Conservation (phyloP, 2,329 filamentous ascomycete species). For the Aureobasidium sp. region DNA sequence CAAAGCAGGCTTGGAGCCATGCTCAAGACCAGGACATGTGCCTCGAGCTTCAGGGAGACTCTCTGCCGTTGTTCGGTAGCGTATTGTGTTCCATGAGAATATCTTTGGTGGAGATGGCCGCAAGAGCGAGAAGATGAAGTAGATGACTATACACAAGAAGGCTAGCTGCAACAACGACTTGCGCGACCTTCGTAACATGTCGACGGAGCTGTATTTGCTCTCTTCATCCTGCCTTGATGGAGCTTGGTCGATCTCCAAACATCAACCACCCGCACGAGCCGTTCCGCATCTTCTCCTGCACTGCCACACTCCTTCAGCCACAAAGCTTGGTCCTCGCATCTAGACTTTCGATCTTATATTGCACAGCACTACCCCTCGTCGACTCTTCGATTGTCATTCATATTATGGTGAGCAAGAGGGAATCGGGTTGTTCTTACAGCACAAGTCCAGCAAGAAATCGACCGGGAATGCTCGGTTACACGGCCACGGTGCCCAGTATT, state of each 20-base stretch:
- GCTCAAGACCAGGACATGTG: slow-evolving; percentile 36
- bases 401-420: background rate
- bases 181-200: slow-evolving; percentile 34
- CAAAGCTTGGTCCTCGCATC: slow-evolving; percentile 1
- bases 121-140: slow-evolving; percentile 34
- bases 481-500: background rate
- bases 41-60: slow-evolving; percentile 32
- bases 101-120: slow-evolving; percentile 28
- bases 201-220: slow-evolving; percentile 18
- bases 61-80: slow-evolving; percentile 35
- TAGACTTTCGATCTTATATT: background rate
- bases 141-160: slow-evolving; percentile 30
- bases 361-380: background rate
- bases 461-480: background rate
- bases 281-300: background rate
- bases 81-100: slow-evolving; percentile 40
- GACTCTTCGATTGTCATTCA: too few relatives aligned
- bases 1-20: slow-evolving; percentile 37
- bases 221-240: background rate
- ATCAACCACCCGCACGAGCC: slow-evolving; percentile 1
- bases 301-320: background rate
- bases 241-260: background rate
- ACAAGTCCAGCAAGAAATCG: background rate
- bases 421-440: background rate
- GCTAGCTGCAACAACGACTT: slow-evolving; percentile 31